Percentiles rank a stretch among this genome's conserved stretches.
Evolutionary conservation across 1,284 basidiomycete species (phyloP).

Genomic region (Xerocomus nothofagi): DNA sequence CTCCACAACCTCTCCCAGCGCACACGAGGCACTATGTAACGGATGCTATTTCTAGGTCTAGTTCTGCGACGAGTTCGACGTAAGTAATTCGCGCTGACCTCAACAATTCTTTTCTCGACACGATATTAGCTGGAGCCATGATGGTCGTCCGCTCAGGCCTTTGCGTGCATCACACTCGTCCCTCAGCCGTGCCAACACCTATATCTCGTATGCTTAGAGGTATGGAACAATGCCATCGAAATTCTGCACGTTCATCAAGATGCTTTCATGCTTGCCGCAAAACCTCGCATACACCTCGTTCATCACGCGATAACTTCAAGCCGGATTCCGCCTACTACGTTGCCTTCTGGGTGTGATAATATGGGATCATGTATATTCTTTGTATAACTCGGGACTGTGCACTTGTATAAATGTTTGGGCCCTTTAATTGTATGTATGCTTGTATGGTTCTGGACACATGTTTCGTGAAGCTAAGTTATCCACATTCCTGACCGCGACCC

Average conservation of each 20-base stretch:
- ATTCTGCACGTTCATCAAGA: conserved; percentile 12
- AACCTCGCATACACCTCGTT: conserved; percentile 6
- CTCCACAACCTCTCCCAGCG: conserved; percentile 33
- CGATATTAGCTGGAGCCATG: conserved; percentile 34
- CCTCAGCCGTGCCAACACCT: conserved; percentile 18
- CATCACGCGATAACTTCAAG: conserved; percentile 25
- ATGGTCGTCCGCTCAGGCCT: conserved; percentile 22
- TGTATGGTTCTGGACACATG: conserved; percentile 2
- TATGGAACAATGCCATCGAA: not conserved
- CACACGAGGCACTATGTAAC: conserved; percentile 19
- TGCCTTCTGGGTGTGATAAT: conserved; percentile 28
- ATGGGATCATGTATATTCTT: conserved; percentile 37
- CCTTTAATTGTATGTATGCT: conserved; percentile 30
- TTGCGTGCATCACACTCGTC: conserved; percentile 13
- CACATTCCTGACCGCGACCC: not conserved
- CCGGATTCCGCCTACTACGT: conserved; percentile 11
- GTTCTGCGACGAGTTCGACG: conserved; percentile 38
- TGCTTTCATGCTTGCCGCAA: conserved; percentile 26
- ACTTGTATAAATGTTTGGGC: conserved; percentile 28
- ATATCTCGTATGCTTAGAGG: conserved; percentile 24
- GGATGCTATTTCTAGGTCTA: conserved; percentile 35
- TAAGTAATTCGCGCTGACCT: conserved; percentile 20
- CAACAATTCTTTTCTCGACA: conserved; percentile 2
- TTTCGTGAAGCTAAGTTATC: not conserved
- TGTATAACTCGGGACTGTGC: conserved; percentile 25